phyloP scores from a whole-genome alignment of 2,329 filamentous ascomycete species.

The Pestalotiopsis sp. region DNA sequence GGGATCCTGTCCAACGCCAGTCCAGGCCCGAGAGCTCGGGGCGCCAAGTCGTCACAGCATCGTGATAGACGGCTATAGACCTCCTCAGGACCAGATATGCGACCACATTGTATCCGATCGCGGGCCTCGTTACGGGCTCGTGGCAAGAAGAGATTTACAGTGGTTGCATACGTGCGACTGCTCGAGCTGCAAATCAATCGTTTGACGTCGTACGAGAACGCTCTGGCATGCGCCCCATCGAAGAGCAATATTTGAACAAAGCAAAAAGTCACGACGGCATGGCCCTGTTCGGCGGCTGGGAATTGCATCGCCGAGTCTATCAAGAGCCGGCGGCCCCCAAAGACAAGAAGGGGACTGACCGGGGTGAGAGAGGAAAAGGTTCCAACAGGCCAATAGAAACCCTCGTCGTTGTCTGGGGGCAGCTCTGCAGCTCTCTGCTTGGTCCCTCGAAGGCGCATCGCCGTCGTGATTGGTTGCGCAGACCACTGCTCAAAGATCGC shows the following conservation, averaged over 20 bases:
- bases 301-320: conserved; percentile 1
- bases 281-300: conserved; percentile 1
- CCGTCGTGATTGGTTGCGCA: conserved; percentile 10
- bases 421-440: neutral
- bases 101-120: neutral
- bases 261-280: neutral
- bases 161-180: neutral
- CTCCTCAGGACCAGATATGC: neutral
- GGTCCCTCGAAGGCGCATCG: neutral
- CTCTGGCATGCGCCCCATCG: neutral
- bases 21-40: neutral
- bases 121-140: neutral
- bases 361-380: neutral
- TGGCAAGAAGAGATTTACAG: neutral
- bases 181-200: neutral
- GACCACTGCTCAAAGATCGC: neutral
- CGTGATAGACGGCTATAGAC: neutral
- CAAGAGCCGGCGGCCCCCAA: neutral
- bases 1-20: neutral
- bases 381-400: conserved; percentile 8
- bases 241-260: neutral
- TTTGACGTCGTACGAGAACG: conserved; percentile 3
- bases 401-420: neutral
- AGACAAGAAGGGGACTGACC: no score
- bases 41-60: neutral